These are phyloP conservation scores for Candida albicans DNA, from an alignment of 1,139 yeast species.

Conservation along the genomic window DNA sequence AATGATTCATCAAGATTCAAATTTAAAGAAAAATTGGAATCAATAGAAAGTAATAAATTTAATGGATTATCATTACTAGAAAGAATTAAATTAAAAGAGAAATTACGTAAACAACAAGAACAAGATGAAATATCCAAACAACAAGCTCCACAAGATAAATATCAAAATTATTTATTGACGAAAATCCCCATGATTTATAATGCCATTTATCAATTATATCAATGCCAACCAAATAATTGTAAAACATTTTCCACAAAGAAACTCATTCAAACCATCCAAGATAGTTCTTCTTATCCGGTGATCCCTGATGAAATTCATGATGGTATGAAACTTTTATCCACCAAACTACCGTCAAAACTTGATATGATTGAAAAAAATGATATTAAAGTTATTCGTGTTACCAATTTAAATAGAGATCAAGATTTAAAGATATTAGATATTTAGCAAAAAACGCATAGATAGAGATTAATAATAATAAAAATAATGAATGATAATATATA, in stretches of 20 bases:
- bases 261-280: constrained; percentile 29
- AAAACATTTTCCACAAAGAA: constrained; percentile 27
- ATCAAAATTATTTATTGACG: constrained; percentile 37
- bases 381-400: constrained; percentile 29
- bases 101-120: constrained; percentile 16
- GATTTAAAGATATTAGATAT: constrained; percentile 21
- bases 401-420: constrained; percentile 25
- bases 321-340: constrained; percentile 20
- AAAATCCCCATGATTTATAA: constrained; percentile 43
- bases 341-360: constrained; percentile 22
- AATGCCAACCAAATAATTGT: constrained; percentile 10
- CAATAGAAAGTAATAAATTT: constrained; percentile 18
- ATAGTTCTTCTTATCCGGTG: constrained; percentile 37
- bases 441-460: not conserved
- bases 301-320: constrained; percentile 34
- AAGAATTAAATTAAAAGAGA: constrained; percentile 40
- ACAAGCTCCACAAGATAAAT: constrained; percentile 34
- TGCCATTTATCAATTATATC: constrained; percentile 32
- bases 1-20: constrained; percentile 35
- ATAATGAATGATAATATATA: not conserved
- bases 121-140: constrained; percentile 2
- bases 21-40: constrained; percentile 28
- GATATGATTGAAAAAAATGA: constrained; percentile 22
- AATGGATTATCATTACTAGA: constrained; percentile 44
- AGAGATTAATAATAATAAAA: not conserved